Evolutionary conservation across 306 rosid genomes (phyloP), one percentile per base, ranked within the genome.

Genomic region (Lupinus albus): DNA sequence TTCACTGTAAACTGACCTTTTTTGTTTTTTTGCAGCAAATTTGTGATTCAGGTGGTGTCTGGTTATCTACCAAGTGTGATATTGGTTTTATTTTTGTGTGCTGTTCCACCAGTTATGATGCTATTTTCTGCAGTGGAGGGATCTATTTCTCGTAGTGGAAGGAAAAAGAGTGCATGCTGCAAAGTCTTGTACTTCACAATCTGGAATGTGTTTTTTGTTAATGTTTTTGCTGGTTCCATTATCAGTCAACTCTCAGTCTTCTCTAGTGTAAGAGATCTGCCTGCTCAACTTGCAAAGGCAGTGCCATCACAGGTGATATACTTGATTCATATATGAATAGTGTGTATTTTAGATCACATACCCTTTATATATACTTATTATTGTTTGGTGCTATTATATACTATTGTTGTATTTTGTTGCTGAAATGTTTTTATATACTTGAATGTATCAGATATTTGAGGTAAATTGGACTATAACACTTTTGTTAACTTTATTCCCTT

Each of bases 21-120:
- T 47, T 25, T 25, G 4, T 25, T 25, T 50, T 17, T 57, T 39
- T 79, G 83, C 85, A 94, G 97, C 77, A 70, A 78, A 71, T 61
- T 71, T 72, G 64, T 83, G 71, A 79, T 46, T 66, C 89, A 78
- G 91, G 56, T 94, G 83, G 82, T 85, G 71, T 90, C 96, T 9
- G 99, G 99, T 59, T 94, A 94, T 84, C 86, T 94, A 36, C 99
- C 99, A 52, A 94, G 99, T 58, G 95, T 88, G 76, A 82, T 94
- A 74, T 84, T 90, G 79, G 81, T 90, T 64, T 56, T 90, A 78
- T 83, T 84, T 72, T 44, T 90, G 51, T 88, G 73, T 54, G 61
- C 80, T 32, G 97, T 81, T 76, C 92, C 96, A 61, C 99, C 99
- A 3, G 39, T 67, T 42, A 94, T 94, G 99, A 82, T 94, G 81